Conservation (phyloP, 2,329 filamentous ascomycete genomes). For the Ascochyta fabae region DNA sequence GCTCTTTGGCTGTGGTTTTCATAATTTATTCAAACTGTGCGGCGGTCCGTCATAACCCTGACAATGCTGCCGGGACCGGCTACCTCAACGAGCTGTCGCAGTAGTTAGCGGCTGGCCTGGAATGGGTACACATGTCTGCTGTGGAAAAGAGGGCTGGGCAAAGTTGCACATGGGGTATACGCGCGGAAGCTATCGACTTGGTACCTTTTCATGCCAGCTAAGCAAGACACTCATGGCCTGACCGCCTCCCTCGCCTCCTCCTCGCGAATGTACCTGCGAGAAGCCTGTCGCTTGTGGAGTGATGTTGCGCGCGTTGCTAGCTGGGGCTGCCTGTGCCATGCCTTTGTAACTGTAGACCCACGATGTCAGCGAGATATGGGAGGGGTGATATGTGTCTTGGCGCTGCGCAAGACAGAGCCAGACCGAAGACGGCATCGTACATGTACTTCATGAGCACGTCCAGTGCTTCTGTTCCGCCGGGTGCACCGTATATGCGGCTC, state of each 20-base stretch:
- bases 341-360: slow-evolving; percentile 77
- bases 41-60: slow-evolving; percentile 93
- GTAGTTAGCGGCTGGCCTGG: slow-evolving; percentile 4
- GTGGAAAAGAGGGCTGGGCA: neutral
- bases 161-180: neutral
- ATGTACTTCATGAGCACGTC: slow-evolving; percentile 98
- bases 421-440: slow-evolving; percentile 61
- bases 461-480: slow-evolving; percentile 81
- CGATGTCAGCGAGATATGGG: neutral
- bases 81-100: slow-evolving; percentile 76
- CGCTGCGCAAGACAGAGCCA: neutral
- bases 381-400: too few relatives aligned
- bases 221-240: slow-evolving; percentile 95
- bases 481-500: slow-evolving; percentile 76
- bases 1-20: neutral
- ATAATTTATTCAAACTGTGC: slow-evolving; percentile 70
- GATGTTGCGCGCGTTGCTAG: slow-evolving; percentile 49
- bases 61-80: slow-evolving; percentile 88
- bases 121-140: neutral
- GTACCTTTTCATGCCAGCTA: slow-evolving; percentile 94
- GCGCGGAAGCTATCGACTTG: slow-evolving; percentile 10
- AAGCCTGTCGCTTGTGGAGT: slow-evolving; percentile 86
- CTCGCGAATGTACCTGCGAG: slow-evolving; percentile 73
- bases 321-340: slow-evolving; percentile 63
- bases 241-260: slow-evolving; percentile 72